Percentiles rank a stretch among this genome's conserved stretches.
Evolutionary conservation across 495 filamentous ascomycete species (phyloP).

Genomic region (Neurospora discreta): DNA sequence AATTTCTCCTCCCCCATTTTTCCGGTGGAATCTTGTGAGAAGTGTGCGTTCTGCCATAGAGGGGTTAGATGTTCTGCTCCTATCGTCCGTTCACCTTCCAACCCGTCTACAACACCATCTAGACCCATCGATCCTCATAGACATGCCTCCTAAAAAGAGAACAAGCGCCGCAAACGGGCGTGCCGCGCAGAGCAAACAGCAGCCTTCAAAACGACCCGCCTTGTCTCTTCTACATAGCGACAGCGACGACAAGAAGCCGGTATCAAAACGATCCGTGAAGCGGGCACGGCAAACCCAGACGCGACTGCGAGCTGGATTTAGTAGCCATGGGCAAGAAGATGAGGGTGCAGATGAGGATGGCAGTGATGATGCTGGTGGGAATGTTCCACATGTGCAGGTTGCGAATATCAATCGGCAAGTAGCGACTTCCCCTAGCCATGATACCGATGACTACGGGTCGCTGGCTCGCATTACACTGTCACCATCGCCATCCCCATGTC

Average conservation of each 20-base stretch:
- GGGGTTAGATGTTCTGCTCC: not conserved
- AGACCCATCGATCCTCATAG: not conserved
- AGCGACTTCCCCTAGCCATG: not conserved
- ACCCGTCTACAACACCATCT: not conserved
- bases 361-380: not conserved
- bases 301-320: not conserved
- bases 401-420: not conserved
- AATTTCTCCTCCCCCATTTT: not conserved
- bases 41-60: not conserved
- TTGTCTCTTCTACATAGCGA: not conserved
- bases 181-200: not conserved
- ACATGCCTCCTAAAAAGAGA: not conserved
- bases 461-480: not conserved
- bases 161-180: not conserved
- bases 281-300: constrained; percentile 1
- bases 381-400: not conserved
- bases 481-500: too few species aligned
- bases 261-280: constrained; percentile 4
- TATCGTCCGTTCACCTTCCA: not conserved
- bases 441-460: not conserved
- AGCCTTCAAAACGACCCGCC: not conserved
- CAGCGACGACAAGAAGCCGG: not conserved
- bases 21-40: not conserved
- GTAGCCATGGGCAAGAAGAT: not conserved
- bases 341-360: constrained; percentile 2